phyloP scores from a whole-genome alignment of 345 rosid genomes.

The Noccaea caerulescens region DNA sequence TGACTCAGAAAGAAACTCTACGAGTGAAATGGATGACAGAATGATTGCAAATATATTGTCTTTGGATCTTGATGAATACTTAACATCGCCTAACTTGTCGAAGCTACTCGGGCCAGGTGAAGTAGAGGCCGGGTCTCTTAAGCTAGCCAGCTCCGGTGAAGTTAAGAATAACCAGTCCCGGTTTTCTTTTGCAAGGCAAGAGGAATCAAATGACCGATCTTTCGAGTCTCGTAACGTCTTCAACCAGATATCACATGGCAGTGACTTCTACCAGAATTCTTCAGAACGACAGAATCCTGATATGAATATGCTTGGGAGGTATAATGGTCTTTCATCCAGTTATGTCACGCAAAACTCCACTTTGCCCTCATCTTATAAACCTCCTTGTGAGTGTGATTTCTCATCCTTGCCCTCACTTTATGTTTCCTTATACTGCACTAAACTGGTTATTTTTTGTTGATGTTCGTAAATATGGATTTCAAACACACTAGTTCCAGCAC shows the following conservation, averaged over 20 bases:
- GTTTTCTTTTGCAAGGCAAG: constrained; percentile 94
- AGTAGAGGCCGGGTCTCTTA: constrained; percentile 55
- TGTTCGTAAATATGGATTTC: constrained; percentile 7
- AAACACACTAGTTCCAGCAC: background rate
- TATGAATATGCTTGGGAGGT: constrained; percentile 51
- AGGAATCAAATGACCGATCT: constrained; percentile 53
- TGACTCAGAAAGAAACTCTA: constrained; percentile 26
- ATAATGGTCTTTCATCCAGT: constrained; percentile 57
- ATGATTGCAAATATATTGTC: constrained; percentile 78
- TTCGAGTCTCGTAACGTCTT: constrained; percentile 46
- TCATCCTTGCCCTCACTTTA: constrained; percentile 4
- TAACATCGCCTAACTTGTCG: constrained; percentile 68
- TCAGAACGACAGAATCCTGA: constrained; percentile 48
- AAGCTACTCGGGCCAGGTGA: constrained; percentile 59
- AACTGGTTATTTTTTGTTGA: constrained; percentile 12
- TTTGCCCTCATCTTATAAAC: constrained; percentile 54
- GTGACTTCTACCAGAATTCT: constrained; percentile 49
- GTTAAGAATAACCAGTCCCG: constrained; percentile 70
- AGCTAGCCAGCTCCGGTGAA: constrained; percentile 57
- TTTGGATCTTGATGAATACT: constrained; percentile 73
- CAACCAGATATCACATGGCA: constrained; percentile 49
- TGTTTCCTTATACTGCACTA: constrained; percentile 1
- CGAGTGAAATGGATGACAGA: constrained; percentile 67
- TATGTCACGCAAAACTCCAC: constrained; percentile 46
- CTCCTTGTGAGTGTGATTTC: constrained; percentile 59